These are phyloP conservation scores for Populus hybrid DNA, from an alignment of 441 rosid species.

Conservation along the genomic window DNA sequence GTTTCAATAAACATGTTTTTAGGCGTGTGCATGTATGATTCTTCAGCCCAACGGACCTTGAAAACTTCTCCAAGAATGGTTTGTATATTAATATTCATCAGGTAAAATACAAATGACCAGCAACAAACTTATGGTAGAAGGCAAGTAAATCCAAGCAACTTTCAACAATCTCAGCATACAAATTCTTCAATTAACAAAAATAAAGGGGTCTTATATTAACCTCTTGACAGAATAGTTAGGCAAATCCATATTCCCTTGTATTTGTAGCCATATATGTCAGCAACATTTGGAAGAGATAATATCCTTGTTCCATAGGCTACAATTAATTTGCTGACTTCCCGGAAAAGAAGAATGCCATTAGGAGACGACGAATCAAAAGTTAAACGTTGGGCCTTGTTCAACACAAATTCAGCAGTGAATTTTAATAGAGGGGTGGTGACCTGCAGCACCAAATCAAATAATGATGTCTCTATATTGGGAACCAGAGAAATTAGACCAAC, in stretches of 20 bases:
- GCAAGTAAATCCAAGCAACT: neutral
- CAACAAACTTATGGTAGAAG: neutral
- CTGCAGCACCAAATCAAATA: conserved; percentile 46
- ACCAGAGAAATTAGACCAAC: neutral
- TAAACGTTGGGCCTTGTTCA: conserved; percentile 91
- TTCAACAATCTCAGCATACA: neutral
- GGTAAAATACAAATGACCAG: neutral
- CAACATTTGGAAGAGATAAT: conserved; percentile 86
- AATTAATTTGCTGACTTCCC: conserved; percentile 97
- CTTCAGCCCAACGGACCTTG: neutral
- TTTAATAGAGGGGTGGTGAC: conserved; percentile 96
- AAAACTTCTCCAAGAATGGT: neutral
- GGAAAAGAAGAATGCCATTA: conserved; percentile 98
- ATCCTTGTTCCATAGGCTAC: conserved; percentile 96
- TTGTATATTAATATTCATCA: neutral
- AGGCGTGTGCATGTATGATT: neutral
- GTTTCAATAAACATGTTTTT: neutral
- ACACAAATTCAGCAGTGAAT: conserved; percentile 96
- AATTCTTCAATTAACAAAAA: conserved; percentile 5
- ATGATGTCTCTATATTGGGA: conserved; percentile 8
- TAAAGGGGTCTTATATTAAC: conserved; percentile 35
- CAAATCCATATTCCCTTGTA: conserved; percentile 99
- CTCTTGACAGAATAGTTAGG: conserved; percentile 85
- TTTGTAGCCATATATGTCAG: conserved; percentile 94
- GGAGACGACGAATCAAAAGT: conserved; percentile 97